phyloP scores from a whole-genome alignment of 2,329 filamentous ascomycete genomes.

The Fusarium austroafricanum region DNA sequence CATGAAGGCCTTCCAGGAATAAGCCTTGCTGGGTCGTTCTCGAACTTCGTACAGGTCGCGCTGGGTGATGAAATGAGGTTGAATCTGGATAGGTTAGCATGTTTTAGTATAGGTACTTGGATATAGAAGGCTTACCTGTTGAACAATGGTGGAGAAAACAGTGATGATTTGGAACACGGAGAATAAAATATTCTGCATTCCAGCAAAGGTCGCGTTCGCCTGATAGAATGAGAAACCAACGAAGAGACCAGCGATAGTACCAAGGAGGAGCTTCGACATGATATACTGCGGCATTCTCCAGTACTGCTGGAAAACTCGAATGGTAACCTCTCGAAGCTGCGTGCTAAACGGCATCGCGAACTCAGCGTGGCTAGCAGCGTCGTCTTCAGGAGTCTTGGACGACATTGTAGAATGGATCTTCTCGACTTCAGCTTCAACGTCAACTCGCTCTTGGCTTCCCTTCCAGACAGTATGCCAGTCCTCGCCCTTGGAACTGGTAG shows the following conservation, averaged over 20 bases:
- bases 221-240: slow-evolving; percentile 79
- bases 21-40: slow-evolving; percentile 78
- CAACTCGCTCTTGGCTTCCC: slow-evolving; percentile 61
- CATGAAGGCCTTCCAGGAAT: slow-evolving; percentile 81
- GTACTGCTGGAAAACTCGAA: slow-evolving; percentile 83
- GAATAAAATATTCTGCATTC: slow-evolving; percentile 81
- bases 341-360: slow-evolving; percentile 79
- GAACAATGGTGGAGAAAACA: slow-evolving; percentile 76
- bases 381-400: slow-evolving; percentile 28
- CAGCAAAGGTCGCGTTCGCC: slow-evolving; percentile 66
- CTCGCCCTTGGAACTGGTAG: slow-evolving; percentile 52
- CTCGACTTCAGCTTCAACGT: slow-evolving; percentile 71
- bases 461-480: slow-evolving; percentile 79
- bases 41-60: slow-evolving; percentile 81
- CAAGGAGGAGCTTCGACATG: slow-evolving; percentile 76
- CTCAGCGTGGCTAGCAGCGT: slow-evolving; percentile 62
- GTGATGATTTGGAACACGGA: slow-evolving; percentile 80
- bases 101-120: slow-evolving; percentile 52
- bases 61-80: slow-evolving; percentile 81
- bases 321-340: slow-evolving; percentile 74
- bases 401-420: slow-evolving; percentile 66
- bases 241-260: slow-evolving; percentile 71
- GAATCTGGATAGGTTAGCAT: slow-evolving; percentile 60
- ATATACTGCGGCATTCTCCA: slow-evolving; percentile 85
- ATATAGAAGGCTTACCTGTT: slow-evolving; percentile 58